Base-by-base conservation (phyloP, 768 basidiomycete species). In the Hebeloma cylindrosporum region DNA sequence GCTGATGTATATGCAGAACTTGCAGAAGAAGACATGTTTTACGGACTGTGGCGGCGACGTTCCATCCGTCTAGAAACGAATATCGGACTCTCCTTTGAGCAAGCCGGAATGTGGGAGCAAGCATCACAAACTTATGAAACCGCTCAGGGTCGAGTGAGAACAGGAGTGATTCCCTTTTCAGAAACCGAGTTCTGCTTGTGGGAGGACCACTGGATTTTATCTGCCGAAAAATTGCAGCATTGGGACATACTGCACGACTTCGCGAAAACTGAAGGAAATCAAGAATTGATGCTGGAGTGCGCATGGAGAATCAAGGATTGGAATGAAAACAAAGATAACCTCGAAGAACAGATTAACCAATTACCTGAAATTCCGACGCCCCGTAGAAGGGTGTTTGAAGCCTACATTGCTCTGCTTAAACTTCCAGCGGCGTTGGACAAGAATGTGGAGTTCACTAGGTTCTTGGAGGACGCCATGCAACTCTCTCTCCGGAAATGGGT, bases 121-220 rank as follows among this genome's bases (percentile, higher is more conserved):
- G 93, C 96, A 0, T 80, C 88, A 28, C 80, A 74, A 48, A 78
- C 85, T 29, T 97, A 99, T 64, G 96, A 99, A 65, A 69, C 72
- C 18, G 96, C 94, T 1, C 94, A 97, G 66, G 83, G 73, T 53
- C 89, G 85, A 63, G 85, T 93, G 6, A 77, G 93, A 34, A 73
- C 79, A 3, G 91, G 92, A 4, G 70, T 78, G 5, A 81, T 96
- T 41, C 83, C 93, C 1, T 98, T 94, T 70, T 86, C 88, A 9
- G 96, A 99, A 63, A 75, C 87, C 1, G 96, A 99, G 63, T 97
- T 94, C 63, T 93, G 89, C 57, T 72, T 99, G 14, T 99, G 96
- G 96, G 96, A 99, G 58, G 96, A 99, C 62, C 96, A 99, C 63
- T 99, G 96, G 95, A 88, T 99, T 47, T 70, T 94, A 6, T 79